Evolutionary conservation across 2,329 filamentous ascomycete genomes (phyloP).

Genomic region (Venturia oleaginea): DNA sequence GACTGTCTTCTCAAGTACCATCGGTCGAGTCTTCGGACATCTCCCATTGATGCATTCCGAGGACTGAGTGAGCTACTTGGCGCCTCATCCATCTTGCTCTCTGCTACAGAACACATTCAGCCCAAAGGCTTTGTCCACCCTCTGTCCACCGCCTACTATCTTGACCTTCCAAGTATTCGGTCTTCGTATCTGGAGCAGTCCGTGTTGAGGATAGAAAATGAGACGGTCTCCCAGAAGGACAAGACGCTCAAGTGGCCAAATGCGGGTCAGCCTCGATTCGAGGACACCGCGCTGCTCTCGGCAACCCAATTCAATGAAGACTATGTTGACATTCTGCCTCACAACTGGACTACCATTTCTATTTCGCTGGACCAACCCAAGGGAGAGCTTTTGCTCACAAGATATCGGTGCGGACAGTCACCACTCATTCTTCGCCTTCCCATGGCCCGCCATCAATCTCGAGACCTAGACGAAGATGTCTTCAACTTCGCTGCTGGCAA

Average conservation of each 20-base stretch:
- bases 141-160: conserved; percentile 30
- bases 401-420: conserved; percentile 62
- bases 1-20: conserved; percentile 58
- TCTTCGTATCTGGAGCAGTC: conserved; percentile 59
- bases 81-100: conserved; percentile 30
- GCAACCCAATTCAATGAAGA: conserved; percentile 57
- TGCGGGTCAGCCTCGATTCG: conserved; percentile 16
- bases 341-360: conserved; percentile 76
- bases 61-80: conserved; percentile 28
- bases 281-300: conserved; percentile 16
- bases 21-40: conserved; percentile 42
- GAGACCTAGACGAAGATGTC: conserved; percentile 68
- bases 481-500: conserved; percentile 79
- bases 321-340: conserved; percentile 78
- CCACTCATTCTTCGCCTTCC: conserved; percentile 85
- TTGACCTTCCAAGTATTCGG: conserved; percentile 62
- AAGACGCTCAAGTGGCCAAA: conserved; percentile 32
- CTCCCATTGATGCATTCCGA: conserved; percentile 49
- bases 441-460: conserved; percentile 69
- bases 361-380: conserved; percentile 72
- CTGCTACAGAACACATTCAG: conserved; percentile 25
- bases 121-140: conserved; percentile 28
- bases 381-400: conserved; percentile 83
- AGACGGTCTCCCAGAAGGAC: conserved; percentile 26
- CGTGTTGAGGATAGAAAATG: conserved; percentile 41